Evolutionary conservation across 495 filamentous ascomycete species (phyloP).

Genomic region (Chlorociboria aeruginascens): DNA sequence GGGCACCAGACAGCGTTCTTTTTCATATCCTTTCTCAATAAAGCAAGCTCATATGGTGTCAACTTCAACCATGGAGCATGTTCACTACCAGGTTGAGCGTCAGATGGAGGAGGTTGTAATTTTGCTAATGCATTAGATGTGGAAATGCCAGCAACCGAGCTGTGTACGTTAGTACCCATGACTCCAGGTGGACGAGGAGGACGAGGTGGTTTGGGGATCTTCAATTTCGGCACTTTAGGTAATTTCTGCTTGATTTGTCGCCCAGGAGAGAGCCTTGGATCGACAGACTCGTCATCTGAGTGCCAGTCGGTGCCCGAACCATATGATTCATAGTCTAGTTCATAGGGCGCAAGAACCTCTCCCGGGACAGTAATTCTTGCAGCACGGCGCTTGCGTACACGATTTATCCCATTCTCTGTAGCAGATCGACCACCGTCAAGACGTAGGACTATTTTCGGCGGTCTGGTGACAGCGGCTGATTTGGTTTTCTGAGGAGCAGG

Average conservation of each 20-base stretch:
- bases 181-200: slow-evolving; percentile 31
- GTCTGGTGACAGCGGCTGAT: slow-evolving; percentile 44
- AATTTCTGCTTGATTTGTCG: slow-evolving; percentile 19
- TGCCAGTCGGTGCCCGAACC: slow-evolving; percentile 34
- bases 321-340: slow-evolving; percentile 38
- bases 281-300: slow-evolving; percentile 20
- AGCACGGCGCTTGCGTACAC: slow-evolving; percentile 13
- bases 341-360: slow-evolving; percentile 46
- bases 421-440: slow-evolving; percentile 37
- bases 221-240: slow-evolving; percentile 28
- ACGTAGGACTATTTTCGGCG: slow-evolving; percentile 52
- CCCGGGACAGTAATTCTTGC: slow-evolving; percentile 44
- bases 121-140: slow-evolving; percentile 72
- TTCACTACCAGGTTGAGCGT: slow-evolving; percentile 61
- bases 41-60: slow-evolving; percentile 83
- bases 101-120: slow-evolving; percentile 64
- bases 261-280: slow-evolving; percentile 5
- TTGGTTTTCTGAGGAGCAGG: slow-evolving; percentile 25
- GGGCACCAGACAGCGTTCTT: slow-evolving; percentile 96
- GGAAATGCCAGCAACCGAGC: slow-evolving; percentile 50
- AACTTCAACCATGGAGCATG: slow-evolving; percentile 84
- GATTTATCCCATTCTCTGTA: neutral
- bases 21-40: slow-evolving; percentile 92
- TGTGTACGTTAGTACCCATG: slow-evolving; percentile 43
- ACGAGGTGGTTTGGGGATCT: slow-evolving; percentile 31